Evolutionary conservation across 768 basidiomycete species (phyloP).

Genomic region (Tephrocybe rancida): DNA sequence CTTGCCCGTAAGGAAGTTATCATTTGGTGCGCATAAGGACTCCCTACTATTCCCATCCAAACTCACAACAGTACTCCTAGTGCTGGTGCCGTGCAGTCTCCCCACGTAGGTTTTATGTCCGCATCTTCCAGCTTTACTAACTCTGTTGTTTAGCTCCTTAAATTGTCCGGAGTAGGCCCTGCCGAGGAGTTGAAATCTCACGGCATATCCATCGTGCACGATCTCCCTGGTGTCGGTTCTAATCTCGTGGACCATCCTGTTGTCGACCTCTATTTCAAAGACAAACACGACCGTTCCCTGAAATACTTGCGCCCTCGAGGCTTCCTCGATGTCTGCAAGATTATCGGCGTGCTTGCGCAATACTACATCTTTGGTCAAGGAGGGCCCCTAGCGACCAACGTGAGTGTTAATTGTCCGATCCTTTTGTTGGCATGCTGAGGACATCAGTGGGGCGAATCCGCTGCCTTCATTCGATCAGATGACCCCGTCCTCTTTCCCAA

Average conservation of each 20-base stretch:
- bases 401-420: constrained; percentile 24
- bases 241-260: constrained; percentile 73
- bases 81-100: constrained; percentile 62
- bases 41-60: neutral
- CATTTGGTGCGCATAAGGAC: constrained; percentile 48
- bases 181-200: constrained; percentile 52
- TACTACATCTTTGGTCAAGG: constrained; percentile 43
- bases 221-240: constrained; percentile 75
- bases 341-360: constrained; percentile 35
- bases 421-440: constrained; percentile 15
- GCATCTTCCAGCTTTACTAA: neutral
- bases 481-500: constrained; percentile 48
- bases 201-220: constrained; percentile 55
- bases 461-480: constrained; percentile 54
- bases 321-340: constrained; percentile 26
- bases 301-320: constrained; percentile 37
- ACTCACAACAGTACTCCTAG: constrained; percentile 27
- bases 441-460: constrained; percentile 48
- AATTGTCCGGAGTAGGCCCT: constrained; percentile 81
- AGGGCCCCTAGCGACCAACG: constrained; percentile 59
- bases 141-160: constrained; percentile 49
- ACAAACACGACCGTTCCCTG: constrained; percentile 46
- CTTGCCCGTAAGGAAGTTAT: constrained; percentile 62
- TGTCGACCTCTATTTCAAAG: constrained; percentile 53
- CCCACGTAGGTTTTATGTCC: constrained; percentile 38